Base-by-base conservation (phyloP, 1,284 basidiomycete species). In the Austroboletus olivaceoglutinosus region DNA sequence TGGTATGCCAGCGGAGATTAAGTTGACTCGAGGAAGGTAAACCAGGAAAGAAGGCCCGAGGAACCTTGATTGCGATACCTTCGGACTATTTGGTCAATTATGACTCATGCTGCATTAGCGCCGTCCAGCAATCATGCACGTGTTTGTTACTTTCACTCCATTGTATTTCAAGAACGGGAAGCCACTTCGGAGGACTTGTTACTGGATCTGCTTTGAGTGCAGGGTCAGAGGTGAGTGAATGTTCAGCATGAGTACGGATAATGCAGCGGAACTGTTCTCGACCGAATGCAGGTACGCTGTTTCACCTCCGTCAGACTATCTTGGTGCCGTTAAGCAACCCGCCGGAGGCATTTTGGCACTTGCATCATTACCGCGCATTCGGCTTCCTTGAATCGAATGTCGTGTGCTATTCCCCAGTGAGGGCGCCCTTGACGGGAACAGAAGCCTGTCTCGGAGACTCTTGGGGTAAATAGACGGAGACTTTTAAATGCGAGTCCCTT, bases 281-380 rank as follows among this genome's bases (percentile, higher is more conserved):
- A 50, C 56, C 42, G 46, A 50, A 43, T 4, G 19, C 50, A 47
- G 44, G 37, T 33, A 48, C 51, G 1, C 31, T 23, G 43, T 50
- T 52, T 52, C 34, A 52, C 49, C 51, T 44, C 43, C 49, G 50
- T 40, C 30, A 33, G 50, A 33, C 46, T 43, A 47, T 55, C 48
- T 51, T 55, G 6, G 42, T 61, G 52, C 58, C 60, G 45, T 58
- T 43, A 62, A 47, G 57, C 43, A 58, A 54, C 59, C 47, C 46
- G 58, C 33, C 51, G 25, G 33, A 41, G 39, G 29, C 25, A 39
- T 23, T 53, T 45, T 56, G 29, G 10, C 25, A 31, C 21, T 40
- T n/a, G 29, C 11, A 39, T 47, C 39, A 55, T 53, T 33, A 31
- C 62, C 63, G 62, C 40, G 34, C 42, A 23, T 59, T 59, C 53